phyloP scores from a whole-genome alignment of 2,329 filamentous ascomycete species.

The Fusarium sacchari region DNA sequence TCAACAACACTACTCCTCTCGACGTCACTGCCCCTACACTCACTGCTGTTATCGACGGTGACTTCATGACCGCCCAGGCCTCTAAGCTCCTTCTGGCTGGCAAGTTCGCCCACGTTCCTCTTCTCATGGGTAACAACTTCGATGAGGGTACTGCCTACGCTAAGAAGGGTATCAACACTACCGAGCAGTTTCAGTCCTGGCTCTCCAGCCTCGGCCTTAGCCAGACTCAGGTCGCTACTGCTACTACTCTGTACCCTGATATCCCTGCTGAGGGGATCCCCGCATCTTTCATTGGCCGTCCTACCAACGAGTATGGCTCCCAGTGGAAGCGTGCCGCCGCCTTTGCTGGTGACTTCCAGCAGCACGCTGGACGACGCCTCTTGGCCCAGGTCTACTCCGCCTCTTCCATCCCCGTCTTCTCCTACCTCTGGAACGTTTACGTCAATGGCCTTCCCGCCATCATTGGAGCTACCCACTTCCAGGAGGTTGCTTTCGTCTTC shows the following conservation, averaged over 20 bases:
- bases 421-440: constrained; percentile 65
- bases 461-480: constrained; percentile 40
- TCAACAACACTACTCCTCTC: constrained; percentile 40
- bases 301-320: constrained; percentile 48
- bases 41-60: constrained; percentile 47
- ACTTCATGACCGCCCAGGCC: constrained; percentile 54
- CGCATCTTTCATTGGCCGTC: constrained; percentile 49
- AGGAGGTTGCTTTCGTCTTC: constrained; percentile 43
- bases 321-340: constrained; percentile 66
- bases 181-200: constrained; percentile 56
- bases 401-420: constrained; percentile 53
- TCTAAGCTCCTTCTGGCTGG: constrained; percentile 65
- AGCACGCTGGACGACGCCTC: constrained; percentile 65
- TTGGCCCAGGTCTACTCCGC: constrained; percentile 63
- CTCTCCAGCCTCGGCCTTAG: constrained; percentile 34
- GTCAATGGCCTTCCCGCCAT: constrained; percentile 57
- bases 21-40: constrained; percentile 25
- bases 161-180: constrained; percentile 63
- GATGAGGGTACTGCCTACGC: constrained; percentile 71
- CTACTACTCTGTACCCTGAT: constrained; percentile 60
- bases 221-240: constrained; percentile 40
- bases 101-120: constrained; percentile 70
- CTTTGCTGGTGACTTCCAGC: constrained; percentile 62
- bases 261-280: constrained; percentile 60
- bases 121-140: constrained; percentile 69